Conservation (phyloP, 768 basidiomycete genomes). For the Coprinellus micaceus region DNA sequence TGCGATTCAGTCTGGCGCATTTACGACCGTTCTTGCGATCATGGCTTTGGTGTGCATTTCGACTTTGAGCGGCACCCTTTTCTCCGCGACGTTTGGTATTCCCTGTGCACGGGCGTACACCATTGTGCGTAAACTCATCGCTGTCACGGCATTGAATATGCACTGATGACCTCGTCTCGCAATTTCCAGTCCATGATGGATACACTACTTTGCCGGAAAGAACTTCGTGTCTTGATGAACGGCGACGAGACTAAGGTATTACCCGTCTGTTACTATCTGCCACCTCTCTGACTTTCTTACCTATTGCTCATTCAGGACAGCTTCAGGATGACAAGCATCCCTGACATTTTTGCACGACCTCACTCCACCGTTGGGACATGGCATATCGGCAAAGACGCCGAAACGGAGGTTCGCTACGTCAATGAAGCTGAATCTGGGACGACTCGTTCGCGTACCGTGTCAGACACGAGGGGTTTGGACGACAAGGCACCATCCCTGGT, state of each 20-base stretch:
- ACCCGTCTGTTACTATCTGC: not conserved
- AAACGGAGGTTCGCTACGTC: too few species aligned
- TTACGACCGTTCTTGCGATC: not conserved
- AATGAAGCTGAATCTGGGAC: too few species aligned
- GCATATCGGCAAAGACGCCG: not conserved
- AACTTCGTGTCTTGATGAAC: not conserved
- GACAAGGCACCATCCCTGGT: too few species aligned
- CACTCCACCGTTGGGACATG: not conserved
- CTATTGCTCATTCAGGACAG: not conserved
- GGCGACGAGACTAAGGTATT: not conserved
- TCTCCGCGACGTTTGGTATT: not conserved
- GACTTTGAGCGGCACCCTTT: constrained; percentile 6
- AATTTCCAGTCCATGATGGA: not conserved
- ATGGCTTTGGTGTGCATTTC: not conserved
- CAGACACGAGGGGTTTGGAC: too few species aligned
- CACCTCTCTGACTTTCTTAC: not conserved
- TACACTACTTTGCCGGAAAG: not conserved
- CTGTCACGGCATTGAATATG: not conserved
- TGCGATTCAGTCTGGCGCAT: not conserved
- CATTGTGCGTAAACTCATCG: not conserved
- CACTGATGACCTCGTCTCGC: not conserved
- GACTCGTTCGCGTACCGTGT: too few species aligned
- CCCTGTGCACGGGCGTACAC: not conserved
- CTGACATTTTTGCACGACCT: not conserved
- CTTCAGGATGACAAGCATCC: not conserved